Conservation (phyloP, 495 filamentous ascomycete genomes). For the Tirmania nivea region DNA sequence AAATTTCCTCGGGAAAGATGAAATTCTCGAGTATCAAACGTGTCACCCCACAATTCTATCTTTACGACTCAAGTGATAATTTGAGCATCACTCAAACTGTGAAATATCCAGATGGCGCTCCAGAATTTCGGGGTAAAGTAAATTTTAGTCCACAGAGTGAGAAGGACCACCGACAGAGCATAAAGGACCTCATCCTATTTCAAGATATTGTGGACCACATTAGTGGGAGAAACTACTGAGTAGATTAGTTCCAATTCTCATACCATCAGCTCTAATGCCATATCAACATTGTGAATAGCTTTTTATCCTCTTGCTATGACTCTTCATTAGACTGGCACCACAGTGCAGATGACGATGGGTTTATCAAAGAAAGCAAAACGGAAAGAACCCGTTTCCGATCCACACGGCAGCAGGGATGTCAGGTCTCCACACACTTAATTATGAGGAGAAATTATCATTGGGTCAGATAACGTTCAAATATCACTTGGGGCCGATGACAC, state of each 20-base stretch:
- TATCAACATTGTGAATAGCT: too few relatives aligned
- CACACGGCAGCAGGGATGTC: neutral
- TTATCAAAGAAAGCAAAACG: neutral
- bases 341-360: neutral
- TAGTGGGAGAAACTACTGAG: neutral
- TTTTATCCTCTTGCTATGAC: too few relatives aligned
- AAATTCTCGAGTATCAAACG: neutral
- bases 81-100: neutral
- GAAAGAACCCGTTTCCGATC: neutral
- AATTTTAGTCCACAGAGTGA: neutral
- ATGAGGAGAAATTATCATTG: neutral
- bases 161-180: neutral
- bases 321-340: too few relatives aligned
- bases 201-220: neutral
- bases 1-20: neutral
- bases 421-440: neutral
- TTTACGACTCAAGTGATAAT: neutral
- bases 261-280: too few relatives aligned
- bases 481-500: neutral
- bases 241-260: neutral
- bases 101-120: neutral
- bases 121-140: neutral
- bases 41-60: neutral
- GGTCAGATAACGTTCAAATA: neutral
- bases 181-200: neutral